A percentile compares a stretch with the other conserved stretches of the same genome.
These are phyloP conservation scores for Nidularia pulvinata DNA, from an alignment of 768 basidiomycete species.

Conservation along the genomic window DNA sequence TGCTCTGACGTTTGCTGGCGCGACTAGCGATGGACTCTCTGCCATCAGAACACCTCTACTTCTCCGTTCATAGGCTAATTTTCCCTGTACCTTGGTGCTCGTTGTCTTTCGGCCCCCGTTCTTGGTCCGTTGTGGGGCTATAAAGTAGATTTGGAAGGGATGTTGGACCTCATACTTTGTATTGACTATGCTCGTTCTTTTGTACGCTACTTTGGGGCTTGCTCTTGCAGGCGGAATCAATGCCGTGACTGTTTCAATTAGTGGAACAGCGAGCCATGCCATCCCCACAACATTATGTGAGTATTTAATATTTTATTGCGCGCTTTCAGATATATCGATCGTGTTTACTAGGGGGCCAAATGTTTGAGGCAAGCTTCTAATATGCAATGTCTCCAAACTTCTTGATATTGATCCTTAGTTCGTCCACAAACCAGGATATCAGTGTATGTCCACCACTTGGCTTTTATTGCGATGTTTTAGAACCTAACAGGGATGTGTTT, in stretches of 20 bases:
- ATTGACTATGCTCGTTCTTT: not conserved
- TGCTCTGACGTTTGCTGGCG: not conserved
- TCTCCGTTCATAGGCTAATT: not conserved
- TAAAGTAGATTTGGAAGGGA: not conserved
- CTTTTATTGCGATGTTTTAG: no score
- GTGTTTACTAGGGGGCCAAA: constrained; percentile 21
- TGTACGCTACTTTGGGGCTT: constrained; percentile 1
- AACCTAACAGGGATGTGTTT: not conserved
- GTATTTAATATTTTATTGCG: constrained; percentile 1
- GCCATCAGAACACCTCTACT: not conserved
- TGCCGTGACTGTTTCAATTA: constrained; percentile 22
- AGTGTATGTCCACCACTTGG: constrained; percentile 16
- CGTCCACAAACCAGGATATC: constrained; percentile 17
- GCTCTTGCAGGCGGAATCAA: constrained; percentile 4
- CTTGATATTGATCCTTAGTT: not conserved
- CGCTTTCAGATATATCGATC: not conserved
- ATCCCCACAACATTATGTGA: constrained; percentile 26
- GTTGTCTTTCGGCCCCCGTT: not conserved
- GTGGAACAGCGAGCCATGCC: constrained; percentile 24
- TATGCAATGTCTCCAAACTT: not conserved
- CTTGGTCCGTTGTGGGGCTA: not conserved
- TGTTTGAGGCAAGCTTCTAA: constrained; percentile 19
- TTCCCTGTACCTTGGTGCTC: not conserved
- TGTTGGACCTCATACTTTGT: not conserved
- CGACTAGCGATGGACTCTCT: not conserved